Evolutionary conservation across 495 filamentous ascomycete genomes (phyloP).

Genomic region (Monascus purpureus): DNA sequence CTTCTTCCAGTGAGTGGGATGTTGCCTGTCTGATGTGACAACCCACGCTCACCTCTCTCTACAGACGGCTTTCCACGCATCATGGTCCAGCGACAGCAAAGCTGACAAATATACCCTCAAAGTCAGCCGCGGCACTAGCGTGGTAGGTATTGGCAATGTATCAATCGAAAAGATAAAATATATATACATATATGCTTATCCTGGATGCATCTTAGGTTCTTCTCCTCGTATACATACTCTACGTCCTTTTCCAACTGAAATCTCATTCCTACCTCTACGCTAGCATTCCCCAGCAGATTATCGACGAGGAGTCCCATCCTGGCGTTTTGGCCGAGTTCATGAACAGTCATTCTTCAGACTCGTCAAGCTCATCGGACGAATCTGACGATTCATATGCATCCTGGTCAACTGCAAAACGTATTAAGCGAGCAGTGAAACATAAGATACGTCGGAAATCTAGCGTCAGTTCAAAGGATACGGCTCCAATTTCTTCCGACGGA

Average conservation of each 20-base stretch:
- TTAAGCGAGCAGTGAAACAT: slow-evolving; percentile 56
- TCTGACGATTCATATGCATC: slow-evolving; percentile 54
- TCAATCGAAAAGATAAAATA: too few species aligned
- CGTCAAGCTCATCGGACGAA: slow-evolving; percentile 47
- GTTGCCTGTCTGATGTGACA: background rate
- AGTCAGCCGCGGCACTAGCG: slow-evolving; percentile 80
- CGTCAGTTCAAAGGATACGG: slow-evolving; percentile 38
- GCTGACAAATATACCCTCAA: slow-evolving; percentile 61
- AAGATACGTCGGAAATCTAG: slow-evolving; percentile 60
- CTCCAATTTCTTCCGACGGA: background rate
- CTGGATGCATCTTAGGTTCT: slow-evolving; percentile 53
- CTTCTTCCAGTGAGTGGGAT: slow-evolving; percentile 46
- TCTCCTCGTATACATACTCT: slow-evolving; percentile 69
- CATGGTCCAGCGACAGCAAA: slow-evolving; percentile 44
- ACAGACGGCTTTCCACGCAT: slow-evolving; percentile 82
- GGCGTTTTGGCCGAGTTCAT: slow-evolving; percentile 72
- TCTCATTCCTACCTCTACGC: slow-evolving; percentile 86
- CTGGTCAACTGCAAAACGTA: slow-evolving; percentile 57
- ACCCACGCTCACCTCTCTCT: too few species aligned
- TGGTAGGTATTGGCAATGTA: too few species aligned
- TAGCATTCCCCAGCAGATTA: slow-evolving; percentile 76
- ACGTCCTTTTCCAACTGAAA: slow-evolving; percentile 82
- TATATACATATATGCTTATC: too few species aligned
- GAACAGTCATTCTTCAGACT: slow-evolving; percentile 51
- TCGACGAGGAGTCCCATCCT: slow-evolving; percentile 77